Conservation (phyloP, 768 basidiomycete genomes). For the Pleurotus salmoneostramineus region DNA sequence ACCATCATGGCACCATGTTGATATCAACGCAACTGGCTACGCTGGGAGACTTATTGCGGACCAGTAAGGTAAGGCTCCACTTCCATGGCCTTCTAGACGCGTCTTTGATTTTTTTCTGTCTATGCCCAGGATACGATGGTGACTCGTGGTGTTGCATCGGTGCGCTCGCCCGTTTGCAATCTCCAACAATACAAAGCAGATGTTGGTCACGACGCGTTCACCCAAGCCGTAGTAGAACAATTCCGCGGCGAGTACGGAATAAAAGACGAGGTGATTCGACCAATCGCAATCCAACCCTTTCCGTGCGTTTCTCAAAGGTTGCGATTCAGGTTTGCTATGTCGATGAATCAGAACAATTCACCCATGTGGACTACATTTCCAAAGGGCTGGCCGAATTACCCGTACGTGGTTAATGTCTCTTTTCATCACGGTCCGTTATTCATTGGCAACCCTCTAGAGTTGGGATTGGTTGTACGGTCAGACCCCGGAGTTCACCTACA, state of each 20-base stretch:
- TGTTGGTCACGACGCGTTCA: constrained; percentile 68
- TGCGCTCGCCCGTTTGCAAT: constrained; percentile 91
- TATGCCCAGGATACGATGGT: constrained; percentile 63
- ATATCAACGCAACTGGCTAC: constrained; percentile 74
- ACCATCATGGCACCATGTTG: constrained; percentile 99
- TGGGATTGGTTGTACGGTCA: constrained; percentile 96
- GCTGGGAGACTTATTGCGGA: constrained; percentile 68
- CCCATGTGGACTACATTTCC: constrained; percentile 54
- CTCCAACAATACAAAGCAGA: constrained; percentile 48
- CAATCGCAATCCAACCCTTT: too few relatives aligned
- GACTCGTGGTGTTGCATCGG: constrained; percentile 85
- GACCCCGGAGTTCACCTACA: constrained; percentile 88
- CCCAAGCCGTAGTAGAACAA: constrained; percentile 59
- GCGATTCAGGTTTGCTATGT: constrained; percentile 33
- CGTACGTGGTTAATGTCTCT: constrained; percentile 32
- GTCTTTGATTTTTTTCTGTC: neutral
- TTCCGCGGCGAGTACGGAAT: constrained; percentile 60
- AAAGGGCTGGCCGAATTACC: constrained; percentile 71
- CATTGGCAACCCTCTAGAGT: constrained; percentile 41
- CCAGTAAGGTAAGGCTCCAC: constrained; percentile 49
- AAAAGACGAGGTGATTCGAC: constrained; percentile 20
- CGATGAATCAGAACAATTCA: constrained; percentile 40
- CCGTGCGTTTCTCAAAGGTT: too few relatives aligned
- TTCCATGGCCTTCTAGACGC: neutral
- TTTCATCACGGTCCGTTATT: neutral